Percentiles rank a stretch among this genome's conserved stretches.
Evolutionary conservation across 768 basidiomycete genomes (phyloP).

Genomic region (Lentinus brumalis): DNA sequence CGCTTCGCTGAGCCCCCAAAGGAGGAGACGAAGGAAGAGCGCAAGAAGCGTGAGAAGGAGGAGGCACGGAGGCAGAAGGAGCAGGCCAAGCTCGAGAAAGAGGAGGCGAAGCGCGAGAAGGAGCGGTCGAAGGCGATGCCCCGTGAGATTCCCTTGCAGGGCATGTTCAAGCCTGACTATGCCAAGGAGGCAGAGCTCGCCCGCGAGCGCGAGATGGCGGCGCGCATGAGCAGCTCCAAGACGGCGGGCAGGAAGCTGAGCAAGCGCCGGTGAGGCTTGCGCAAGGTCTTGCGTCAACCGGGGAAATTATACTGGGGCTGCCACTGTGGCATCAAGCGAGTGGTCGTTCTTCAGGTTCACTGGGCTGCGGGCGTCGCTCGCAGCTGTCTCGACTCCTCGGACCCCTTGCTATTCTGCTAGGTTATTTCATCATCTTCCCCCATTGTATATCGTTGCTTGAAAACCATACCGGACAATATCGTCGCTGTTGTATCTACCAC

Average conservation of each 20-base stretch:
- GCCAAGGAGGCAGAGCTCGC: slow-evolving; percentile 21
- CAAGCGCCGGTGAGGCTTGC: slow-evolving; percentile 25
- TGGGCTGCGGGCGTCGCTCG: background rate
- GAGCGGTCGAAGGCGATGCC: slow-evolving; percentile 10
- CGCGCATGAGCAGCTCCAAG: slow-evolving; percentile 12
- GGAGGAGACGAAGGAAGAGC: slow-evolving; percentile 19
- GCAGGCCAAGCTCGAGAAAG: slow-evolving; percentile 17
- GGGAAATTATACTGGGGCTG: background rate
- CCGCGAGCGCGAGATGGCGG: slow-evolving; percentile 12
- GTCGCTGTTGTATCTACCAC: background rate
- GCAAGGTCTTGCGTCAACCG: background rate
- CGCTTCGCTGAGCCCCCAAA: slow-evolving; percentile 13
- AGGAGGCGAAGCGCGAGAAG: slow-evolving; percentile 17
- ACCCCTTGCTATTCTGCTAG: background rate
- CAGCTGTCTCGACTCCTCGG: background rate
- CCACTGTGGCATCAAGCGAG: background rate
- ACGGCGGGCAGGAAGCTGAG: slow-evolving; percentile 25
- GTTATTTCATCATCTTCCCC: background rate
- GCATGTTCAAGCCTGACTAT: slow-evolving; percentile 8
- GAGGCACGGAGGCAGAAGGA: slow-evolving; percentile 15
- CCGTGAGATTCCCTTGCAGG: background rate
- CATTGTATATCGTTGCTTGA: background rate
- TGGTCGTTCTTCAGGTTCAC: background rate
- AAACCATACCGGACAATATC: background rate
- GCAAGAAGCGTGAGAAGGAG: slow-evolving; percentile 15